Base-by-base conservation (phyloP, 495 filamentous ascomycete species). In the Aspergillus indologenus region DNA sequence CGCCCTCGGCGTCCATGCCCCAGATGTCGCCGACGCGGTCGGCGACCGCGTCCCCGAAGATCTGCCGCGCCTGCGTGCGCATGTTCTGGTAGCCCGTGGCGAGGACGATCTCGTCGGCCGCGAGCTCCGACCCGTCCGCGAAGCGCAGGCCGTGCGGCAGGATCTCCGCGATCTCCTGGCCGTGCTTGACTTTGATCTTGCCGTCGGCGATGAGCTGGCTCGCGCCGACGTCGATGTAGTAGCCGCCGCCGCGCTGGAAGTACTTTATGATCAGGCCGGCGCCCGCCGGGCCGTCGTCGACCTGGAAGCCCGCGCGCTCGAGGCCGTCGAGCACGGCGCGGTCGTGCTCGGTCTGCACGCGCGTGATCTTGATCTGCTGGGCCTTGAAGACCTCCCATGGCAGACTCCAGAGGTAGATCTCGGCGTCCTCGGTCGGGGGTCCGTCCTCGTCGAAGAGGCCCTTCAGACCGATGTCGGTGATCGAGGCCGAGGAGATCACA, bases 11-110 rank as follows among this genome's bases (percentile, higher is more conserved):
- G 58, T 94, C 82, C 59, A 88, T 82, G 0, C 88, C 90, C 90
- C 91, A 96, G 42, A 93, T 84, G 70, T 88, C 81, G 9, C 78
- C 76, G 0, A 88, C 74, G 15, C 80, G 76, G 61, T 88, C 83
- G 1, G 85, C 88, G 17, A 92, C 71, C 34, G 83, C 80, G 50
- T 90, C 84, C 0, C 90, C 89, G 53, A 96, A 86, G 46, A 93
- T 85, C 21, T 62, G 71, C 5, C 85, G 70, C 14, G 76, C 73
- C 58, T 74, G 71, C 1, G 83, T 85, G 44, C 81, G 74, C 90
- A 94, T 96, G 64, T 91, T 92, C 56, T 84, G 74, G 69, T 91
- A 95, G 0, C 91, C 91, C 15, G 91, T 96, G 14, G 91, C 90
- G 59, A 92, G 85, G 12, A 94, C 77, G 56, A 96, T 86, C 71